Percentiles rank a stretch among this genome's conserved stretches.
These are phyloP conservation scores for Botrytis hyacinthi DNA, from an alignment of 2,329 filamentous ascomycete genomes.

Conservation along the genomic window DNA sequence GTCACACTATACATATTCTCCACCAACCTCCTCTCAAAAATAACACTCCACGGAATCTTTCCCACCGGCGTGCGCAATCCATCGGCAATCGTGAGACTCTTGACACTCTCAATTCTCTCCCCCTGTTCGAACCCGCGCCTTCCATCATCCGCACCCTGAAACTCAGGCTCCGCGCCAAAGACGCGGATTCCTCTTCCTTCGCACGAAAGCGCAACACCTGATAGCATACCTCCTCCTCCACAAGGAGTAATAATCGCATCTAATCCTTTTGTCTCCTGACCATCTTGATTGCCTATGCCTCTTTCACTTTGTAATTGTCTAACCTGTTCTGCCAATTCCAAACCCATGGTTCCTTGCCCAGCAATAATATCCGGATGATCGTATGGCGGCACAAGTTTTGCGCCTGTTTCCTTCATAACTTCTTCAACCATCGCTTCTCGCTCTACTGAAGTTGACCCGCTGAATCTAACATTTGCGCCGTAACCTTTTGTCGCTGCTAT, in stretches of 20 bases:
- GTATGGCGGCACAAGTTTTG: constrained; percentile 82
- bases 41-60: constrained; percentile 69
- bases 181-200: constrained; percentile 70
- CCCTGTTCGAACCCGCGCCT: constrained; percentile 66
- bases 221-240: constrained; percentile 85
- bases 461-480: constrained; percentile 76
- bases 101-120: constrained; percentile 64
- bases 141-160: constrained; percentile 81
- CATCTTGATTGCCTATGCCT: background rate
- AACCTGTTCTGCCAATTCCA: constrained; percentile 80
- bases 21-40: constrained; percentile 70
- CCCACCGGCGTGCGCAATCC: constrained; percentile 84
- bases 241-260: constrained; percentile 79
- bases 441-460: constrained; percentile 75
- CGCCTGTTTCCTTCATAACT: constrained; percentile 69
- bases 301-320: constrained; percentile 47
- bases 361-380: constrained; percentile 90
- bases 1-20: constrained; percentile 68
- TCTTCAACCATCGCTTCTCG: constrained; percentile 73
- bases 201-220: constrained; percentile 75
- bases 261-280: constrained; percentile 40
- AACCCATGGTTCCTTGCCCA: constrained; percentile 84
- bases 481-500: constrained; percentile 79
- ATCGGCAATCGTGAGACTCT: constrained; percentile 80
- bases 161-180: constrained; percentile 83